These are phyloP conservation scores for Hygrophila difformis DNA, from an alignment of 257 asterid genomes.

Conservation along the genomic window DNA sequence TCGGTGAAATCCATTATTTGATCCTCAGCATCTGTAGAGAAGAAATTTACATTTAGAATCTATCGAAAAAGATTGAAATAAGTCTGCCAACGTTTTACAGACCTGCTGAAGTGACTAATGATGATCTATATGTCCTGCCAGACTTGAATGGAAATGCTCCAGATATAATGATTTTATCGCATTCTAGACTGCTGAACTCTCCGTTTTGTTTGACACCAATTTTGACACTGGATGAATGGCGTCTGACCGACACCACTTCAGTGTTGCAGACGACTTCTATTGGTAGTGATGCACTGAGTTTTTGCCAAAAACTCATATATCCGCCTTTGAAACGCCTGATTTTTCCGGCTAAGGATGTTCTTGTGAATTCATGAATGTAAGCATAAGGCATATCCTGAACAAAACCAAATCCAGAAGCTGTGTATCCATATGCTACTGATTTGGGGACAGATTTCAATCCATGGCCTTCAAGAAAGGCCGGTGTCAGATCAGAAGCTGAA, in stretches of 20 bases:
- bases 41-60: slow-evolving; percentile 9
- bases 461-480: slow-evolving; percentile 45
- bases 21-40: slow-evolving; percentile 29
- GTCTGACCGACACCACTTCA: slow-evolving; percentile 44
- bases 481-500: slow-evolving; percentile 54
- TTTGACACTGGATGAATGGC: slow-evolving; percentile 23
- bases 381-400: slow-evolving; percentile 81
- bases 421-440: slow-evolving; percentile 75
- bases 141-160: slow-evolving; percentile 61
- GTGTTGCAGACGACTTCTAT: slow-evolving; percentile 53
- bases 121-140: slow-evolving; percentile 53
- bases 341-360: slow-evolving; percentile 83
- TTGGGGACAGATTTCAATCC: slow-evolving; percentile 56
- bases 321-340: slow-evolving; percentile 79
- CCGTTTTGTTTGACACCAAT: slow-evolving; percentile 31
- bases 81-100: background rate
- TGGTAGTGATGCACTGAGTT: slow-evolving; percentile 41
- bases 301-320: slow-evolving; percentile 67
- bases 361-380: slow-evolving; percentile 66
- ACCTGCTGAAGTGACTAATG: slow-evolving; percentile 30
- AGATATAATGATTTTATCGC: slow-evolving; percentile 61
- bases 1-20: slow-evolving; percentile 46
- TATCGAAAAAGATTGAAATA: background rate
- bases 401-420: slow-evolving; percentile 87
- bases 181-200: slow-evolving; percentile 27